Conservation (phyloP, 2,329 filamentous ascomycete species). For the Pseudogymnoascus sp. region DNA sequence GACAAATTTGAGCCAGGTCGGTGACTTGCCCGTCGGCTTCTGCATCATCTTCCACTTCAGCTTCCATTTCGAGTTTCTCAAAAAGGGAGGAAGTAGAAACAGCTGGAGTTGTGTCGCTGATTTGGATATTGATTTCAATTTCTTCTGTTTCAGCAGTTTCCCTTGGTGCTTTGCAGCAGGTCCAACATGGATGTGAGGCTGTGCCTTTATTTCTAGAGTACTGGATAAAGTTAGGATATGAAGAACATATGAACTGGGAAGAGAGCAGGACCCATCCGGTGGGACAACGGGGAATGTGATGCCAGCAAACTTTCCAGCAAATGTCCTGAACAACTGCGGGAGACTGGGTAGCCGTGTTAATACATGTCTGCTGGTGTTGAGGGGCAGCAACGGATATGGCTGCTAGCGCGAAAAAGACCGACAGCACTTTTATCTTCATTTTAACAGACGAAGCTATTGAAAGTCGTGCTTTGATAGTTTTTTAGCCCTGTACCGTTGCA, state of each 20-base stretch:
- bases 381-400: background rate
- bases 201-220: background rate
- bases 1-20: background rate
- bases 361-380: background rate
- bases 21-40: background rate
- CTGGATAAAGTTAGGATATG: background rate
- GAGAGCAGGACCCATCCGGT: background rate
- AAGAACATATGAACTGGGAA: background rate
- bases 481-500: background rate
- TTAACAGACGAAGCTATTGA: background rate
- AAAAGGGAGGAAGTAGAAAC: too few species aligned
- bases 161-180: background rate
- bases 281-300: background rate
- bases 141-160: background rate
- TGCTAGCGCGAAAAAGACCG: background rate
- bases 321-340: background rate
- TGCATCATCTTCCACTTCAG: background rate
- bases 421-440: background rate
- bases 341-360: background rate
- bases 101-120: background rate
- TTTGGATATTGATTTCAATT: background rate
- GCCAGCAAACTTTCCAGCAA: background rate
- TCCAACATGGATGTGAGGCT: background rate
- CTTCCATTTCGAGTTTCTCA: background rate
- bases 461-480: background rate